Evolutionary conservation across 2,329 filamentous ascomycete species (phyloP).

Genomic region (Gnomoniopsis smithogilvyi): DNA sequence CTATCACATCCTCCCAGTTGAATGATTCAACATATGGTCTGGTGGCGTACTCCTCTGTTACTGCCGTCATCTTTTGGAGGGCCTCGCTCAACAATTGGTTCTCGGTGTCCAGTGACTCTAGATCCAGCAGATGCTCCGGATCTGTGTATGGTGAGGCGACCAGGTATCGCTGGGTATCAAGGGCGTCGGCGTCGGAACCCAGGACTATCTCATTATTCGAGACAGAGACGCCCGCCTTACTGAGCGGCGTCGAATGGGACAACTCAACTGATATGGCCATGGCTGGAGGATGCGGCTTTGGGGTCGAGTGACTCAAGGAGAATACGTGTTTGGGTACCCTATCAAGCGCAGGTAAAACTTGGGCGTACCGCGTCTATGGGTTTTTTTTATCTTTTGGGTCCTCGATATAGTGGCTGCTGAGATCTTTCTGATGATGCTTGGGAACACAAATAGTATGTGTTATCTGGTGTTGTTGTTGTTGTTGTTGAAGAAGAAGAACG

Average conservation of each 20-base stretch:
- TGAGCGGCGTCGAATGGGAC: not conserved
- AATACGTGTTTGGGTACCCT: no score
- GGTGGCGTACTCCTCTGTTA: constrained; percentile 71
- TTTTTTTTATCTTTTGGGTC: not conserved
- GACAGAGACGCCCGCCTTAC: not conserved
- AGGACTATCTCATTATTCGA: not conserved
- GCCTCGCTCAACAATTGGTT: constrained; percentile 70
- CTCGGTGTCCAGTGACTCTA: constrained; percentile 62
- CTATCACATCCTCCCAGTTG: constrained; percentile 69
- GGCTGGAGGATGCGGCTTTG: not conserved
- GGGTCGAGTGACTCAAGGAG: not conserved
- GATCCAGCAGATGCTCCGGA: constrained; percentile 67
- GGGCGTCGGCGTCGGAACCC: constrained; percentile 2
- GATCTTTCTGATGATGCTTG: no score
- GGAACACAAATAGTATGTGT: no score
- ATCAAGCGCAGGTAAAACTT: no score
- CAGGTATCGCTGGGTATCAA: constrained; percentile 37
- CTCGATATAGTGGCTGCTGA: no score
- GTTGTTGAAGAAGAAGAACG: no score
- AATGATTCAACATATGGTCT: constrained; percentile 70
- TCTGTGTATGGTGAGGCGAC: constrained; percentile 75
- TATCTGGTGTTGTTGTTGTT: no score
- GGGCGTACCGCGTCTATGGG: no score
- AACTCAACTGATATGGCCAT: constrained; percentile 7
- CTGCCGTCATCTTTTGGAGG: constrained; percentile 59